Percentiles rank a stretch among this genome's conserved stretches.
phyloP scores from a whole-genome alignment of 1,284 basidiomycete genomes.

The Tylopilus sp. region DNA sequence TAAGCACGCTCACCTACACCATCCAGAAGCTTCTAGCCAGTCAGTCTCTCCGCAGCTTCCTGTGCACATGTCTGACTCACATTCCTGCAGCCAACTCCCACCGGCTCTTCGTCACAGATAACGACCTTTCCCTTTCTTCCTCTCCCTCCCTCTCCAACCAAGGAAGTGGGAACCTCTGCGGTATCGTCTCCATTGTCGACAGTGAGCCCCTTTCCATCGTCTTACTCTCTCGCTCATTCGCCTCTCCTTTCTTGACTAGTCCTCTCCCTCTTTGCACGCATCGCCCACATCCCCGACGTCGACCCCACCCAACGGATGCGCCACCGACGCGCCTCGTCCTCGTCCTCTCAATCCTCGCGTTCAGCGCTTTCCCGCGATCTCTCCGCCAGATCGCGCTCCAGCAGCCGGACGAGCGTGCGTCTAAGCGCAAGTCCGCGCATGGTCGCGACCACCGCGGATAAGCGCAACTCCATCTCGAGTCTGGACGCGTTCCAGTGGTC shows the following conservation, averaged over 20 bases:
- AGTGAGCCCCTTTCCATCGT: slow-evolving; percentile 44
- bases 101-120: slow-evolving; percentile 70
- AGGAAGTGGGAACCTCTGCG: slow-evolving; percentile 52
- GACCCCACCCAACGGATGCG: slow-evolving; percentile 73
- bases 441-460: slow-evolving; percentile 34
- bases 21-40: slow-evolving; percentile 78
- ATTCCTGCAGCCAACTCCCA: slow-evolving; percentile 63
- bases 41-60: slow-evolving; percentile 37
- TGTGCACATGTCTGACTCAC: background rate
- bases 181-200: slow-evolving; percentile 77
- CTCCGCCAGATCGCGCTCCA: slow-evolving; percentile 40
- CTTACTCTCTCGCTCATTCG: background rate
- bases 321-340: slow-evolving; percentile 69
- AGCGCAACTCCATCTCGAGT: slow-evolving; percentile 33
- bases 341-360: slow-evolving; percentile 49
- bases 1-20: slow-evolving; percentile 60
- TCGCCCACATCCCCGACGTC: slow-evolving; percentile 66
- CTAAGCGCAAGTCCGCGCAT: slow-evolving; percentile 42
- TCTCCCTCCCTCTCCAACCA: slow-evolving; percentile 44
- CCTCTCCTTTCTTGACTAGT: slow-evolving; percentile 43
- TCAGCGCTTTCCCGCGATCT: slow-evolving; percentile 23
- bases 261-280: slow-evolving; percentile 68
- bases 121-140: slow-evolving; percentile 42
- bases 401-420: slow-evolving; percentile 51
- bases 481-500: slow-evolving; percentile 36